phyloP scores from a whole-genome alignment of 1,284 basidiomycete genomes.

The Hymenochaete sp. region DNA sequence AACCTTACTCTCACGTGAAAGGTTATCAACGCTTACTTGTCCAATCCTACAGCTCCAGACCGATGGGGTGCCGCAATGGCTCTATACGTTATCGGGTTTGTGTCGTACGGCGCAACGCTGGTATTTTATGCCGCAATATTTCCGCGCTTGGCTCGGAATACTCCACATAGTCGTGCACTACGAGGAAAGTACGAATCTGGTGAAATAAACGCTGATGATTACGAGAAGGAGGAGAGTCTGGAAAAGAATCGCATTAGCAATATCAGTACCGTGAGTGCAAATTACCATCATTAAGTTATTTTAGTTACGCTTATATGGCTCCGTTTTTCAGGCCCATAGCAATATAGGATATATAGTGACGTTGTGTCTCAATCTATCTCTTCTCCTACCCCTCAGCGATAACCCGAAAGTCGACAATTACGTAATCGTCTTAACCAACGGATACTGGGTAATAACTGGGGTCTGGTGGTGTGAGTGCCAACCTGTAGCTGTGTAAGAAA shows the following conservation, averaged over 20 bases:
- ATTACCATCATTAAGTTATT: too few relatives aligned
- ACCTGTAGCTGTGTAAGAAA: not conserved
- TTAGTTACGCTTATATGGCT: too few relatives aligned
- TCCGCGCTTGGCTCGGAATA: conserved; percentile 75
- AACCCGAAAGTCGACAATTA: conserved; percentile 69
- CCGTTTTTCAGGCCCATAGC: conserved; percentile 50
- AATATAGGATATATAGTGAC: conserved; percentile 68
- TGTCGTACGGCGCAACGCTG: conserved; percentile 66
- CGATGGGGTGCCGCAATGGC: conserved; percentile 72
- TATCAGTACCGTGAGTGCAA: conserved; percentile 62
- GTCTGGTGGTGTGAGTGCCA: conserved; percentile 72
- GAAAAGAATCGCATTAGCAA: conserved; percentile 84
- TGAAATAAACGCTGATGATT: conserved; percentile 51
- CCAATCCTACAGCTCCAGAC: conserved; percentile 38
- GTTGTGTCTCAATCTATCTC: conserved; percentile 58
- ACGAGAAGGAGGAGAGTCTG: conserved; percentile 68
- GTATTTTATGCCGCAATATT: conserved; percentile 81
- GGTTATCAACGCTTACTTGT: not conserved
- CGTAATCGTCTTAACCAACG: conserved; percentile 54
- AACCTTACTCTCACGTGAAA: not conserved
- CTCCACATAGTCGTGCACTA: conserved; percentile 53
- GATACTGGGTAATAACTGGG: conserved; percentile 65
- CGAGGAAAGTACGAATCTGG: conserved; percentile 51
- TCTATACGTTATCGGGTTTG: conserved; percentile 75
- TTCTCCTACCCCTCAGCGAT: conserved; percentile 60